Evolutionary conservation across 352 stramenopile species (phyloP), one percentile per base, ranked within the genome.

Genomic region (Globisporangium sylvaticum): DNA sequence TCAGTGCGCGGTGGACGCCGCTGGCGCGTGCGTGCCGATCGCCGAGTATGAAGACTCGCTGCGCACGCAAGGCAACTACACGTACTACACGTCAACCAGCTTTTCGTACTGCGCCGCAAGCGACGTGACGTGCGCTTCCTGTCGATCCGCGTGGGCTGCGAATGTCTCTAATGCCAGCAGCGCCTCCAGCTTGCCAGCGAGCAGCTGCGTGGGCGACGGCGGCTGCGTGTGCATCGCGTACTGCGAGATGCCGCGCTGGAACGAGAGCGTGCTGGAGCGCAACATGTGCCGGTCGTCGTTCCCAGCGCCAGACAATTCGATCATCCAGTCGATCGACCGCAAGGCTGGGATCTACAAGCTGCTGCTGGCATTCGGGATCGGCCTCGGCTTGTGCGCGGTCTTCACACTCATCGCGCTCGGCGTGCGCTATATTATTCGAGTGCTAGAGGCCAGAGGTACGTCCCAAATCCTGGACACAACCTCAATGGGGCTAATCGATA

Each of bases 151-250:
- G n/a, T 84, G 77, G 77, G 7, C n/a, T 3, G 2, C 32, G 14
- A 44, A n/a, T 10, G 15, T 9, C 61, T 54, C 46, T 22, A 48
- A n/a, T 18, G 1, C 34, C 68, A 67, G 52, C 73, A 64, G 55
- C 62, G 55, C 10, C 37, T 60, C 58, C 22, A 72, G 65, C 2
- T 73, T 65, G 29, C 44, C 31, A 22, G 60, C 55, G 15, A 72
- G 65, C 6, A 76, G 65, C 54, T 87, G 78, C 62, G 54, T 78
- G 6, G 78, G 78, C 10, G 52, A 56, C 1, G 71, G 50, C 6
- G 76, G 76, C 37, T 86, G 78, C 70, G 75, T 86, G 24, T 87
- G 78, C 34, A 55, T 84, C 25, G 66, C 70, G 0, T 60, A 62
- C n/a, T 88, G 79, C 34, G 72, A 75, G 42, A 46, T 72, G 34